These are phyloP conservation scores for Alternaria viburni DNA, from an alignment of 2,329 filamentous ascomycete species.

Conservation along the genomic window DNA sequence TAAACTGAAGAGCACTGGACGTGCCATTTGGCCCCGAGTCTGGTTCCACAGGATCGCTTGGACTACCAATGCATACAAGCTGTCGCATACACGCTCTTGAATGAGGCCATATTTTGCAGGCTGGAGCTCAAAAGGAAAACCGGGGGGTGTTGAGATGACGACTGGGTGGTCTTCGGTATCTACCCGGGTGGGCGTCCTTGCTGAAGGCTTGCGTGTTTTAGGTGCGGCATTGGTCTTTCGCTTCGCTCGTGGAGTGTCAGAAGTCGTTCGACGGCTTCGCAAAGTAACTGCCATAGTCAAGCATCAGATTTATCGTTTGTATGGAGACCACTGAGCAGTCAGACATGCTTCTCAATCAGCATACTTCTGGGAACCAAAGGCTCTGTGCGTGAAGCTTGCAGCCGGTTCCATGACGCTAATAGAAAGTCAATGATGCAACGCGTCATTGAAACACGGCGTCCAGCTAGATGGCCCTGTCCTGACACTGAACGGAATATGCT, in stretches of 20 bases:
- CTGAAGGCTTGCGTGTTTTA: conserved; percentile 3
- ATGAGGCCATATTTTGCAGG: conserved; percentile 72
- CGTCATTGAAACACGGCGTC: not conserved
- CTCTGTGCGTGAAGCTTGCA: not conserved
- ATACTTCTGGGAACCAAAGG: not conserved
- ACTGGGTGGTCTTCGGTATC: conserved; percentile 19
- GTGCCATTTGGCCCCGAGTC: conserved; percentile 74
- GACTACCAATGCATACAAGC: conserved; percentile 81
- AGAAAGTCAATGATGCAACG: not conserved
- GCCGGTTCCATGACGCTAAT: not conserved
- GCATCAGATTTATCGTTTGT: not conserved
- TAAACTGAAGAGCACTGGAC: conserved; percentile 75
- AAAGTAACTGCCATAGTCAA: not conserved
- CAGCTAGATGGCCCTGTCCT: not conserved
- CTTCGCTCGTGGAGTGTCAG: not conserved
- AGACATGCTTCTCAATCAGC: not conserved
- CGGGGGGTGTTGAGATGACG: conserved; percentile 20
- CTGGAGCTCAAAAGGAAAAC: conserved; percentile 30
- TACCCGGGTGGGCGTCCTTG: conserved; percentile 1
- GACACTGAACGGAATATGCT: not conserved
- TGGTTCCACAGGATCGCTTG: conserved; percentile 86
- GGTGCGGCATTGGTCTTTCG: not conserved
- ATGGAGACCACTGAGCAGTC: not conserved
- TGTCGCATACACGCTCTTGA: conserved; percentile 76
- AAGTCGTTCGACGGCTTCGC: not conserved